Evolutionary conservation across 345 rosid genomes (phyloP).

Genomic region (Hypericum perforatum): DNA sequence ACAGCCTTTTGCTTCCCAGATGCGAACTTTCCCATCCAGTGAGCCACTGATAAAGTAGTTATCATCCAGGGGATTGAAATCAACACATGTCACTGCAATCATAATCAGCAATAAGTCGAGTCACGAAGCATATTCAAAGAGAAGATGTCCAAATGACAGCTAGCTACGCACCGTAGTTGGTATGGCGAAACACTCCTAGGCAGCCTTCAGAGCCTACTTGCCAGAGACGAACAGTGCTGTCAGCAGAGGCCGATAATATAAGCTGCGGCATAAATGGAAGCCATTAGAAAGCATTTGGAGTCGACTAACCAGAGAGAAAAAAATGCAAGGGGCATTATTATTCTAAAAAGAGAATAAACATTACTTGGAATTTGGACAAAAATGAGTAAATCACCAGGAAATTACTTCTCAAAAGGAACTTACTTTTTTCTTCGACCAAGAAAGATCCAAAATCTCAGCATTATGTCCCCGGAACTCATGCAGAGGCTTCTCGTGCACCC

Average conservation of each 20-base stretch:
- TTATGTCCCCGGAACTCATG: constrained; percentile 60
- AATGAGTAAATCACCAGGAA: neutral
- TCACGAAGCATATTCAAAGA: neutral
- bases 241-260: constrained; percentile 20
- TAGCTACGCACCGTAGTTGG: constrained; percentile 17
- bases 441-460: constrained; percentile 61
- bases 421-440: constrained; percentile 77
- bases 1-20: constrained; percentile 51
- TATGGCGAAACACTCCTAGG: constrained; percentile 19
- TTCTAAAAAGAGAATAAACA: neutral
- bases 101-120: neutral
- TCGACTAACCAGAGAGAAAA: neutral
- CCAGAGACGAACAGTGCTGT: constrained; percentile 23
- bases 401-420: constrained; percentile 12
- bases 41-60: constrained; percentile 60
- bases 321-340: neutral
- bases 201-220: constrained; percentile 22
- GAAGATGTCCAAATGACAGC: neutral
- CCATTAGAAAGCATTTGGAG: constrained; percentile 4
- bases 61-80: constrained; percentile 52
- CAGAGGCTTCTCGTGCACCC: constrained; percentile 51
- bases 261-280: constrained; percentile 18
- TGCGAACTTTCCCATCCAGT: constrained; percentile 60
- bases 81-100: constrained; percentile 51
- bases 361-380: neutral